Evolutionary conservation across 352 stramenopile genomes (phyloP), one percentile per base, ranked within the genome.

Genomic region (Aphanomyces stellatus): DNA sequence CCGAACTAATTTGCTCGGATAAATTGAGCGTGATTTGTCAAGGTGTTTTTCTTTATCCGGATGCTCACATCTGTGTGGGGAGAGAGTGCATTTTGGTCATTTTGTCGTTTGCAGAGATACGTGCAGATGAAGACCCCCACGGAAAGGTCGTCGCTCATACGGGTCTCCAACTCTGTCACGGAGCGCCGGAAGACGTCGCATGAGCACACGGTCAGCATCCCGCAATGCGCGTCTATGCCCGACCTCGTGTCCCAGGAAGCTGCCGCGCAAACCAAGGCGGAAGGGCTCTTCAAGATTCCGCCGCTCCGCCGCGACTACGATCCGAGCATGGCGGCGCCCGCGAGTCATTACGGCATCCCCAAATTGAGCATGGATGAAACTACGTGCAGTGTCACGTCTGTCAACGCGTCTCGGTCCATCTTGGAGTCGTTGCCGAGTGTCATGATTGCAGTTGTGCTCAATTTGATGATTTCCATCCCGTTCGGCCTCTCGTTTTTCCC

Each of bases 401-500:
- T 34, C 49, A 34, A 34, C 1, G 55, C 71, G 19, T 72, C 70
- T 1, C 59, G 59, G 7, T 62, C 69, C 2, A 66, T 72, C 22
- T 8, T 66, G 24, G 49, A 57, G 19, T 75, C 68, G 41, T 57
- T 70, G 27, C 81, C 83, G 0, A 85, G 75, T 48, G 74, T 94
- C 8, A 41, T 78, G 31, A 91, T 94, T 59, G 85, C 81, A 30
- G 81, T 88, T 49, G 65, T 88, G 28, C 74, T 94, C 34, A 90
- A 94, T 71, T 76, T 94, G 41, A 94, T 94, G 85, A 89, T 94
- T 62, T 92, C 78, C 66, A 84, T 94, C 25, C 85, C 85, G 4
- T 94, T 94, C 57, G 85, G 82, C 3, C 74, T 91, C 19, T 89
- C 83, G 70, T 94, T 92, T 70, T 94, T 94, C 71, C 85, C 85